These are phyloP conservation scores for Calonectria honghensis DNA, from an alignment of 2,329 filamentous ascomycete genomes.

Conservation along the genomic window DNA sequence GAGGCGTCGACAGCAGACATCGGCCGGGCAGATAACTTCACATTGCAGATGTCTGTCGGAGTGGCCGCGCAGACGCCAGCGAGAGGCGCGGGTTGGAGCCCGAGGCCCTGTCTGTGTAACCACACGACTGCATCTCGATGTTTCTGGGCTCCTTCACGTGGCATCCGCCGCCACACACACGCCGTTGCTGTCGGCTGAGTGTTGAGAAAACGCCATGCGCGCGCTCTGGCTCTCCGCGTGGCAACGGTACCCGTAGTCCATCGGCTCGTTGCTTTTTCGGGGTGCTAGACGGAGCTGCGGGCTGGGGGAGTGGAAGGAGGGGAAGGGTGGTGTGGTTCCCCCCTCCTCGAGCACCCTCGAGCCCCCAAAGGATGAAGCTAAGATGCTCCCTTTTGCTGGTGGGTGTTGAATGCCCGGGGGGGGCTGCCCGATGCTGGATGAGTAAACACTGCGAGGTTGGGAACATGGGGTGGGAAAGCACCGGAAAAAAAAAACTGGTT, in stretches of 20 bases:
- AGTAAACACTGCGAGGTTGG: slow-evolving; percentile 20
- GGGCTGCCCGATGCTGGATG: slow-evolving; percentile 6
- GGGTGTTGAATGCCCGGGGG: slow-evolving; percentile 22
- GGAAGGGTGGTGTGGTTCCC: slow-evolving; percentile 15
- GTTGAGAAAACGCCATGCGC: slow-evolving; percentile 29
- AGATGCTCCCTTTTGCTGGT: slow-evolving; percentile 22
- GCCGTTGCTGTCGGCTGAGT: slow-evolving; percentile 30
- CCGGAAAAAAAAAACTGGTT: background rate
- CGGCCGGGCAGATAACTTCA: slow-evolving; percentile 28
- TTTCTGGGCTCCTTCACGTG: slow-evolving; percentile 42
- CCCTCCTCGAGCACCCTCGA: slow-evolving; percentile 12
- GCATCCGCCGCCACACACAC: slow-evolving; percentile 28
- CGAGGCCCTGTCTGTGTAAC: slow-evolving; percentile 40
- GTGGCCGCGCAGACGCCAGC: slow-evolving; percentile 32
- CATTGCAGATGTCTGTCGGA: slow-evolving; percentile 27
- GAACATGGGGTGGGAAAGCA: slow-evolving; percentile 1
- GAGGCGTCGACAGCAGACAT: slow-evolving; percentile 16
- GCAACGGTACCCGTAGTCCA: slow-evolving; percentile 21
- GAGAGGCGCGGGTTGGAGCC: slow-evolving; percentile 34
- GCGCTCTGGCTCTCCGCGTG: slow-evolving; percentile 9
- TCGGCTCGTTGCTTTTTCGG: slow-evolving; percentile 11
- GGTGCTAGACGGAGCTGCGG: slow-evolving; percentile 2
- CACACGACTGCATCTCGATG: slow-evolving; percentile 44
- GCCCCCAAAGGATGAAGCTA: slow-evolving; percentile 24
- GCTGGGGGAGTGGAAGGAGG: background rate